Base-by-base conservation (phyloP, 1,284 basidiomycete species). In the Schizopora paradoxa region DNA sequence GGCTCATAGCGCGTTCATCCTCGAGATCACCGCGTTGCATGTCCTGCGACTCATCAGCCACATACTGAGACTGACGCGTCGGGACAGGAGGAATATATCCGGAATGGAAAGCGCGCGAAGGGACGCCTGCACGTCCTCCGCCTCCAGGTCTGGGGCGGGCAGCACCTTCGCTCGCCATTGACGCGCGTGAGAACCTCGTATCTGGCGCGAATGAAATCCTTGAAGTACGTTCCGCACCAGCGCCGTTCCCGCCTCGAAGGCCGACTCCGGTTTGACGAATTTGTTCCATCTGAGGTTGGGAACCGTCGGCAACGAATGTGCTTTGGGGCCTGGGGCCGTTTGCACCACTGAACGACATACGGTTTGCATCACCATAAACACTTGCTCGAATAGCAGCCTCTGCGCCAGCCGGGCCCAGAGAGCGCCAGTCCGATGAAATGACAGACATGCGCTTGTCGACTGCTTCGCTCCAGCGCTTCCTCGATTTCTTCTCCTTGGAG, bases 371-470 rank as follows among this genome's bases (percentile, higher is more conserved):
- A 41, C 76, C 63, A 13, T 82, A 80, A 37, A 90, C 79, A 43
- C 80, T 84, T 52, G 73, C 73, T 47, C 86, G 75, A 51, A 89
- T 79, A 5, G 82, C 86, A 29, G 79, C 82, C 28, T 72, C 70
- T 1, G 86, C 86, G 42, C 85, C 87, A 2, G 77, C 80, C 7
- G 74, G 70, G 3, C 83, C 80, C 58, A 91, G 81, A 27, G 74
- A 72, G 58, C 79, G 79, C 87, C 88, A 91, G 56, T 88, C 84
- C 10, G 69, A 67, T 5, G 79, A 81, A 53, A 89, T 79, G 50
- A 82, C 81, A 13, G 82, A 82, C 89, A 91, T 90, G 59, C 90
- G 80, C 66, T 81, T 77, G 70, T 91, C 82, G 64, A 93, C 64
- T 25, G 68, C 72, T 61, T 80, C 73, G 31, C 77, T 82, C 76